Evolutionary conservation across 1,139 yeast genomes (phyloP), one percentile per base, ranked within the genome.

Genomic region (Lodderomyces beijingensis): DNA sequence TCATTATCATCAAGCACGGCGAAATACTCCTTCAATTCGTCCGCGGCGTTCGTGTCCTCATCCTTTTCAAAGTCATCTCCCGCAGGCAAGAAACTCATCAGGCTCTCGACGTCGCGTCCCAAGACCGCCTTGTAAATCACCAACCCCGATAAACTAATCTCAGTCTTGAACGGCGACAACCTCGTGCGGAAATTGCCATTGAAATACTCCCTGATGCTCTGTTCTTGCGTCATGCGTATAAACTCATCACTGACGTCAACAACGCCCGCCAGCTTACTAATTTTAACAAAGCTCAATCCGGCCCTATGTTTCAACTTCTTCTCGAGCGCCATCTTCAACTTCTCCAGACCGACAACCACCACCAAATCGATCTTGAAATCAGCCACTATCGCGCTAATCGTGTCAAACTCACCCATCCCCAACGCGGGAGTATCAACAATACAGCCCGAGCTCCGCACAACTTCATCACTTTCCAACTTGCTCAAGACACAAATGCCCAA

Each of bases 361-460:
- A 80, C 49, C 3, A 71, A 51, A 45, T 77, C 72, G 7, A 80
- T 65, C 27, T 75, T 76, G 48, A 84, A 85, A 38, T 74, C 81
- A 1, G 77, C 57, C 2, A 85, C 70, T 16, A 81, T 71, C 38
- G 68, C 70, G 38, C 79, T 79, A 25, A 86, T 73, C 12, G 78
- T 47, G 30, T 66, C 63, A 17, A 74, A 68, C 40, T 74, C 76
- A 25, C 70, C 63, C 26, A 66, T 63, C 6, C 68, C 55, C 12
- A 79, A 54, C 0, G 84, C 63, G 1, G 97, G 95, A 0, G 96
- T 81, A 54, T 93, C 97, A 7, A 93, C 74, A 9, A 93, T 66
- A 11, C 78, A 45, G 0, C 97, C 97, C 36, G 14, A 10, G 12
- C 25, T 23, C n/a, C 25, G 11, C 7, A 9, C 11, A 31, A 70